These are phyloP conservation scores for Austropuccinia psidii DNA, from an alignment of 1,284 basidiomycete genomes.

Conservation along the genomic window DNA sequence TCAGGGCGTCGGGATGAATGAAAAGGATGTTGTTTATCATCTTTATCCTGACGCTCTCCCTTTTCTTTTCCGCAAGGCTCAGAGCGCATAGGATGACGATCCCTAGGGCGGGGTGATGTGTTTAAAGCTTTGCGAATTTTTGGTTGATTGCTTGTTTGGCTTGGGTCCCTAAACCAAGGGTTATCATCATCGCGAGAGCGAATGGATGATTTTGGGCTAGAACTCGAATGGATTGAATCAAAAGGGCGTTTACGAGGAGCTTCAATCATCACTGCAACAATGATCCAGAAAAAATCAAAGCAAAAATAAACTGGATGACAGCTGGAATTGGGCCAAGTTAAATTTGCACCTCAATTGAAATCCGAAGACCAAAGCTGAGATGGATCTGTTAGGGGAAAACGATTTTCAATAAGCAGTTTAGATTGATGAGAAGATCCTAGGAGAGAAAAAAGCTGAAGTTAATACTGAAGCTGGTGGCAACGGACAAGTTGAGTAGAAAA, in stretches of 20 bases:
- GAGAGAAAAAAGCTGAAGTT: too few species aligned
- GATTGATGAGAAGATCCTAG: too few species aligned
- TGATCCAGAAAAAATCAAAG: too few species aligned
- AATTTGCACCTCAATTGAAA: too few species aligned
- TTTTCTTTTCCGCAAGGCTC: not conserved
- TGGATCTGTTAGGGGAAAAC: too few species aligned
- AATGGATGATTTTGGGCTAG: conserved; percentile 17
- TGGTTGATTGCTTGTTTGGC: not conserved
- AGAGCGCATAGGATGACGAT: not conserved
- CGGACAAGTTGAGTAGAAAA: too few species aligned
- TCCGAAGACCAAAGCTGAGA: too few species aligned
- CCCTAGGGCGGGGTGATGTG: not conserved
- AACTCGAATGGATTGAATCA: not conserved
- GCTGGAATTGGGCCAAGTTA: too few species aligned
- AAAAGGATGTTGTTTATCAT: not conserved
- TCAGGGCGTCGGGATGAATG: not conserved
- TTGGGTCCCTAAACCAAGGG: conserved; percentile 36
- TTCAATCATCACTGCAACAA: too few species aligned
- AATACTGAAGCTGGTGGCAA: too few species aligned
- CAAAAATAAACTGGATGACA: too few species aligned
- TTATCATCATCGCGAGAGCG: conserved; percentile 6
- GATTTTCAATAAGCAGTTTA: too few species aligned
- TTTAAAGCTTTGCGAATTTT: not conserved
- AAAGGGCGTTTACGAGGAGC: conserved; percentile 31
- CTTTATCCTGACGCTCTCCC: not conserved